phyloP scores from a whole-genome alignment of 2,329 filamentous ascomycete genomes.

The Moelleriella libera region DNA sequence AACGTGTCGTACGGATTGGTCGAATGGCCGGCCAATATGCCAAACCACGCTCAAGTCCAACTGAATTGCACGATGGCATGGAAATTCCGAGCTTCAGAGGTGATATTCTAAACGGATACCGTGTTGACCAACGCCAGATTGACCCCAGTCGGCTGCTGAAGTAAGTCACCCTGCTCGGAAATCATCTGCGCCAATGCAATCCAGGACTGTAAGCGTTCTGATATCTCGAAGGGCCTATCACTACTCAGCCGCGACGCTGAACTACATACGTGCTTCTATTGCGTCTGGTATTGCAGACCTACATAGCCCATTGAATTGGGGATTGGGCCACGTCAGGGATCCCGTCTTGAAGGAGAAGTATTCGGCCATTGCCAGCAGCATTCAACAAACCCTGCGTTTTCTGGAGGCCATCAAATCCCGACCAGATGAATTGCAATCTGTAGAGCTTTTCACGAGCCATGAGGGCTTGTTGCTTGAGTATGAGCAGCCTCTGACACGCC shows the following conservation, averaged over 20 bases:
- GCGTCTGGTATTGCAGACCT: slow-evolving; percentile 85
- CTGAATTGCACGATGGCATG: slow-evolving; percentile 65
- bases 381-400: slow-evolving; percentile 85
- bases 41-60: slow-evolving; percentile 83
- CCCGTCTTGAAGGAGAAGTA: slow-evolving; percentile 76
- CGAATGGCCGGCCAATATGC: slow-evolving; percentile 97
- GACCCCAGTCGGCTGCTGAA: slow-evolving; percentile 73
- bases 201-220: not conserved
- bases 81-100: slow-evolving; percentile 84
- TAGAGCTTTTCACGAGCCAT: slow-evolving; percentile 91
- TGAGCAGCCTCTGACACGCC: slow-evolving; percentile 73
- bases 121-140: slow-evolving; percentile 58
- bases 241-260: slow-evolving; percentile 85
- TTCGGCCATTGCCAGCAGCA: slow-evolving; percentile 66
- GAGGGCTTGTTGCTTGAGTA: slow-evolving; percentile 92
- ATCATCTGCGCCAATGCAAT: not conserved
- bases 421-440: slow-evolving; percentile 70
- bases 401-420: slow-evolving; percentile 87
- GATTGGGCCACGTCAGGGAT: slow-evolving; percentile 79
- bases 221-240: slow-evolving; percentile 62
- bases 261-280: slow-evolving; percentile 77
- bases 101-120: slow-evolving; percentile 88
- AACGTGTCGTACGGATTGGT: slow-evolving; percentile 82
- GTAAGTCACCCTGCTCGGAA: slow-evolving; percentile 18
- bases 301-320: slow-evolving; percentile 89